Evolutionary conservation across 2,329 filamentous ascomycete genomes (phyloP).

Genomic region (Knufia fluminis): DNA sequence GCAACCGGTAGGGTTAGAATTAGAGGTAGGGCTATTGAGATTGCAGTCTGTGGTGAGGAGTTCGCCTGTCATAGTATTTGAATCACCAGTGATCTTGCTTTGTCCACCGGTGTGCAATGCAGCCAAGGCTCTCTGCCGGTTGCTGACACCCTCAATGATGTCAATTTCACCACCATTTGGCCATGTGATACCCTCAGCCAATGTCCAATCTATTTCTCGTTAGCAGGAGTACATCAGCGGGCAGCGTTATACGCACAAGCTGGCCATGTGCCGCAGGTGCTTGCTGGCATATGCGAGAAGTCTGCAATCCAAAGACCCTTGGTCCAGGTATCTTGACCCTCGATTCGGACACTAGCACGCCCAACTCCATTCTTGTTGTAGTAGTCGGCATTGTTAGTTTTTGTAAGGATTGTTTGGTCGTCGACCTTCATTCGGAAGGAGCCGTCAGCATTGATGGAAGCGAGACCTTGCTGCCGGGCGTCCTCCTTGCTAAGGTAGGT

Average conservation of each 20-base stretch:
- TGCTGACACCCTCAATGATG: conserved; percentile 45
- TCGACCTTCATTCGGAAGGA: conserved; percentile 12
- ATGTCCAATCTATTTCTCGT: conserved; percentile 6
- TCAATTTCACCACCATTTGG: conserved; percentile 41
- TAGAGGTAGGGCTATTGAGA: conserved; percentile 30
- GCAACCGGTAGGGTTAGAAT: conserved; percentile 32
- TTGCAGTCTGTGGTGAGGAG: conserved; percentile 32
- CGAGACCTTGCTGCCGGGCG: conserved; percentile 28
- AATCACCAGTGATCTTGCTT: conserved; percentile 36
- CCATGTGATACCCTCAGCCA: conserved; percentile 35
- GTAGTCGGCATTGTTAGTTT: conserved; percentile 27
- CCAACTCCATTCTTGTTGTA: conserved; percentile 33
- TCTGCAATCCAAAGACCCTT: conserved; percentile 40
- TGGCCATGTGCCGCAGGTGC: conserved; percentile 41
- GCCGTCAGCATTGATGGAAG: conserved; percentile 21
- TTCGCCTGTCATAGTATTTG: conserved; percentile 38
- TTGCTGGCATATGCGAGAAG: conserved; percentile 38
- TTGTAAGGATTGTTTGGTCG: conserved; percentile 15
- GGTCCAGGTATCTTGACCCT: conserved; percentile 35
- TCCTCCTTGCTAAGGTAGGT: conserved; percentile 30
- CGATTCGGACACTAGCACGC: conserved; percentile 38
- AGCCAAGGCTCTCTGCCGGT: conserved; percentile 32
- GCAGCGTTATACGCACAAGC: conserved; percentile 23
- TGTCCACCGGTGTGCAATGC: conserved; percentile 39
- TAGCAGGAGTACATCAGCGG: background rate